Base-by-base conservation (phyloP, 352 stramenopile species). In the Phytopythium sindhum region DNA sequence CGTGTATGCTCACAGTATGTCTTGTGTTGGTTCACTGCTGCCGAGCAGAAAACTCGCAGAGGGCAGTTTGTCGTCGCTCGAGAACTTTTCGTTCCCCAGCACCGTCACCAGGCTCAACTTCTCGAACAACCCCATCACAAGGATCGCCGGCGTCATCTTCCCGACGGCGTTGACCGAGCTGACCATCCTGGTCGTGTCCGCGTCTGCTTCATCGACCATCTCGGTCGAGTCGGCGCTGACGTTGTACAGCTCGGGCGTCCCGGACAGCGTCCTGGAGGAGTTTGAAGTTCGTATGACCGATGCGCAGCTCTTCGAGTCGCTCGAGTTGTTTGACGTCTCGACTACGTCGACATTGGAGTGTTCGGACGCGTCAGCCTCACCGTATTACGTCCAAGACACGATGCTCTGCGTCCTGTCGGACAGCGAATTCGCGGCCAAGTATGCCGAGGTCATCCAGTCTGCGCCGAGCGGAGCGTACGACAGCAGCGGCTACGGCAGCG, bases 341-440 rank as follows among this genome's bases (percentile, higher is more conserved):
- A 68, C 57, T 21, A 75, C 63, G n/a, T 75, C 68, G 52, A 76
- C 44, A 24, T 48, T 75, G 1, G 39, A 62, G 23, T 84, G 75
- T 57, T 78, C 73, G 29, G 73, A 81, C 56, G 66, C 61, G 24
- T 19, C 55, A 7, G 75, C 75, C 2, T 56, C 69, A 23, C 67
- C 56, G 24, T 62, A 58, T 15, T 78, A 75, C 33, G 71, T 84
- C 28, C 48, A 74, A 24, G 56, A 80, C 39, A 81, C 75, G n/a
- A 59, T 84, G 68, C 60, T 84, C 1, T 84, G 73, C 47, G 73
- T 81, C 26, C 54, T 84, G 28, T 17, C 71, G n/a, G 71, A 84
- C 54, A 64, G 71, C 17, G 52, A 59, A 1, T 84, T 84, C 31
- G 60, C 67, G 10, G 31, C 11, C 51, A 84, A 84, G 44, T 81